A percentile compares a stretch with the other conserved stretches of the same genome.
Conservation (phyloP, 108 stramenopile genomes). For the Cyclotella distinguenda region DNA sequence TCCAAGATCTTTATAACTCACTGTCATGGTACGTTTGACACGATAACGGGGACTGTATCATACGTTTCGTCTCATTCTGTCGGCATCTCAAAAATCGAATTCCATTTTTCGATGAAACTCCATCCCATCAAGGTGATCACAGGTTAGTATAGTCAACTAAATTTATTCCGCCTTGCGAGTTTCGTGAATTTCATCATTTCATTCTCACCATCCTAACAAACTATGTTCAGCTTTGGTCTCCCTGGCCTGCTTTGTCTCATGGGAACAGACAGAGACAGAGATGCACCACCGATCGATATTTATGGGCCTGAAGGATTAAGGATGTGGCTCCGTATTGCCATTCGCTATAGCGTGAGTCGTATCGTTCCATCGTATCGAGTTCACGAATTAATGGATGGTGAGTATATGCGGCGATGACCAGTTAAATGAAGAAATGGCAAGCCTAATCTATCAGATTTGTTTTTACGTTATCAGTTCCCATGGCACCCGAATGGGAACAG, state of each 20-base stretch:
- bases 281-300: conserved; percentile 78
- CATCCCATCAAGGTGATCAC: conserved; percentile 11
- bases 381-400: conserved; percentile 87
- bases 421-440: too few relatives aligned
- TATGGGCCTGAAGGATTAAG: conserved; percentile 93
- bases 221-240: conserved; percentile 78
- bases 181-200: neutral
- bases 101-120: neutral
- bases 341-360: conserved; percentile 82
- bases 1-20: conserved; percentile 94
- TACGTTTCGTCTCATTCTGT: neutral
- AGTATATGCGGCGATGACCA: neutral
- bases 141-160: neutral
- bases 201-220: neutral
- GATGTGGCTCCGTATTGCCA: conserved; percentile 84
- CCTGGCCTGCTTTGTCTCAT: conserved; percentile 92
- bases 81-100: neutral
- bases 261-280: conserved; percentile 80
- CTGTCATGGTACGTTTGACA: conserved; percentile 74
- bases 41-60: too few relatives aligned
- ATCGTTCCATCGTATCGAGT: conserved; percentile 88
- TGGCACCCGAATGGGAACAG: conserved; percentile 86
- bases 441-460: neutral
- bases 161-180: neutral
- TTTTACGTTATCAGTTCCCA: conserved; percentile 48